Base-by-base conservation (phyloP, 768 basidiomycete genomes). In the Suillus clintonianus region DNA sequence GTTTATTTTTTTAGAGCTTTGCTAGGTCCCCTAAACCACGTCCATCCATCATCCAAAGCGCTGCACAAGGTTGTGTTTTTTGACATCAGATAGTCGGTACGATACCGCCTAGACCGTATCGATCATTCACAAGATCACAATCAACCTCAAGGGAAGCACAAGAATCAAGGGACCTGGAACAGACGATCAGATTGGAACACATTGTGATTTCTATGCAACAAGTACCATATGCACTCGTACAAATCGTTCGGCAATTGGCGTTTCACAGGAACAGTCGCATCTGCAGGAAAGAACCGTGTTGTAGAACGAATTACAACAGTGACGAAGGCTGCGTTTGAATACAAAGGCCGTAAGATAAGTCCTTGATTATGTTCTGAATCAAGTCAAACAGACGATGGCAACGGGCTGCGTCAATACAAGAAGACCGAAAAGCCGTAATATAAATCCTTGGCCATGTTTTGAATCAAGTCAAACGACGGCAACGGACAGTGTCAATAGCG, bases 111-210 rank as follows among this genome's bases (percentile, higher is more conserved):
- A 19, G 10, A 32, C 50, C 27, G 36, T 7, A 51, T 56, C 17
- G 55, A 56, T 15, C 55, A 56, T 39, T 39, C 55, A 56, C 55
- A 56, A 27, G 37, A 56, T 56, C 55, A 56, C 55, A 39, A 56
- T 56, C 37, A 56, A 56, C 14, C 55, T 56, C 37, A 22, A 56
- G 55, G 37, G 55, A 56, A 56, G 55, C 37, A 24, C 37, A 39
- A 27, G 55, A 27, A 56, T 56, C 55, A 56, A 56, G 55, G 55
- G 9, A 56, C 37, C 55, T 56, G 55, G 27, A 56, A 27, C 6
- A 27, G 54, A 55, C 34, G 10, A 56, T 56, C 55, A 56, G 36
- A 56, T 56, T 27, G 15, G 55, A 56, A 27, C 55, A 39, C 4
- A 55, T 56, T 17, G 22, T 24, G 37, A 56, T 39, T 51, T 51